Evolutionary conservation across 495 filamentous ascomycete species (phyloP), one percentile per base, ranked within the genome.

Genomic region (Hypomontagnella monticulosa): DNA sequence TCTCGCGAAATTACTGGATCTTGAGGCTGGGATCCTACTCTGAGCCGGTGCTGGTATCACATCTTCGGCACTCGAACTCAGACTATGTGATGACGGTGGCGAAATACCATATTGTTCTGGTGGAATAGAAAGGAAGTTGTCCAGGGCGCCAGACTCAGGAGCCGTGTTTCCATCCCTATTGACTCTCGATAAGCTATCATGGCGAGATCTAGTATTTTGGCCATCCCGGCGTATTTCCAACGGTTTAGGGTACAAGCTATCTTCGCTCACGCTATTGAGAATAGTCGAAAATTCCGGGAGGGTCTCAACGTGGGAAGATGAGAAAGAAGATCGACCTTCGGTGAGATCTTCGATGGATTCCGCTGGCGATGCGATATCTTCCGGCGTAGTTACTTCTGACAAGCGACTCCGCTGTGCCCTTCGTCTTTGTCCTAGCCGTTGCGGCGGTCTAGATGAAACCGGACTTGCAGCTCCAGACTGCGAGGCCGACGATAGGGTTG

Each of bases 371-470:
- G 49, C 53, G 19, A 67, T 27, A 4, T 73, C 53, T 5, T 65
- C 71, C 4, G 66, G 71, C 12, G 66, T 74, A 12, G 71, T 70
- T 2, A 74, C 63, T 61, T 74, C 71, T 3, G 71, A 74, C 7
- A 74, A 52, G 30, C 51, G 66, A 15, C 71, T 74, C 14, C 63
- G 66, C 23, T 66, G 63, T 23, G 20, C 49, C 50, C 66, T 65
- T 23, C 49, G 52, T 43, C 54, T 52, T 20, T 51, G 33, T 32
- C 66, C 71, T 10, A 8, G 46, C 46, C 62, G 43, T n/a, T 64
- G 69, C 19, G 67, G 37, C 16, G 51, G 30, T 37, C 59, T 64
- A 8, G 63, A 61, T n/a, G n/a, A n/a, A 1, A 57, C 38, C 12
- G 56, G 58, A 19, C 30, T 69, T 11, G 20, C 19, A 7, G 47